Conservation (phyloP, 192 early-diverging fungal genomes). For the Thamnidium elegans region DNA sequence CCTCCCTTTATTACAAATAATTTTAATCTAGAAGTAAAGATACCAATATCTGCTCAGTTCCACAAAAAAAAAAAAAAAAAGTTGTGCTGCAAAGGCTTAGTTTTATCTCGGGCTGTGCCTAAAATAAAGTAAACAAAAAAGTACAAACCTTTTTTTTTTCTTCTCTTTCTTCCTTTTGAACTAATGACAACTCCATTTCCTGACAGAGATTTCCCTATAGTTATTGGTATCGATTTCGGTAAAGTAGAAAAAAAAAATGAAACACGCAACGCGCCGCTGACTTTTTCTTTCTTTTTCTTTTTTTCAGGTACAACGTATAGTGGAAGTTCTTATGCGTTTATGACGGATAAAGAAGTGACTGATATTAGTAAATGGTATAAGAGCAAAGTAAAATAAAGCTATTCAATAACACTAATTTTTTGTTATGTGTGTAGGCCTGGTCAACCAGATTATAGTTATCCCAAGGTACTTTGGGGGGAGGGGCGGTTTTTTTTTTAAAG, state of each 20-base stretch:
- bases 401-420: neutral
- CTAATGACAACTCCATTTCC: constrained; percentile 11
- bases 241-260: constrained; percentile 1
- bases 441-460: constrained; percentile 17
- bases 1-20: too few relatives aligned
- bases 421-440: neutral
- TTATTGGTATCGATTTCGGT: constrained; percentile 53
- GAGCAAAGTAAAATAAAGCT: neutral
- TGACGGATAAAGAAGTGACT: constrained; percentile 37
- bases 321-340: constrained; percentile 41
- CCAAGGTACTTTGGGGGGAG: constrained; percentile 1
- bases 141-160: neutral
- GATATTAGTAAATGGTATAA: constrained; percentile 43
- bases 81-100: too few relatives aligned
- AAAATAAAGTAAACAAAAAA: too few relatives aligned
- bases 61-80: too few relatives aligned
- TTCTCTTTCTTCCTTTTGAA: neutral
- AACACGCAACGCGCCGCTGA: neutral
- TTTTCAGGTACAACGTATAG: constrained; percentile 48
- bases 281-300: neutral
- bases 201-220: constrained; percentile 40
- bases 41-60: too few relatives aligned
- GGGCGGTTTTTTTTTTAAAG: neutral
- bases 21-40: too few relatives aligned
- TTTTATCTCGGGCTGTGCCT: too few relatives aligned